These are phyloP conservation scores for Papiliotrema terrestris DNA, from an alignment of 1,284 basidiomycete genomes.

Conservation along the genomic window DNA sequence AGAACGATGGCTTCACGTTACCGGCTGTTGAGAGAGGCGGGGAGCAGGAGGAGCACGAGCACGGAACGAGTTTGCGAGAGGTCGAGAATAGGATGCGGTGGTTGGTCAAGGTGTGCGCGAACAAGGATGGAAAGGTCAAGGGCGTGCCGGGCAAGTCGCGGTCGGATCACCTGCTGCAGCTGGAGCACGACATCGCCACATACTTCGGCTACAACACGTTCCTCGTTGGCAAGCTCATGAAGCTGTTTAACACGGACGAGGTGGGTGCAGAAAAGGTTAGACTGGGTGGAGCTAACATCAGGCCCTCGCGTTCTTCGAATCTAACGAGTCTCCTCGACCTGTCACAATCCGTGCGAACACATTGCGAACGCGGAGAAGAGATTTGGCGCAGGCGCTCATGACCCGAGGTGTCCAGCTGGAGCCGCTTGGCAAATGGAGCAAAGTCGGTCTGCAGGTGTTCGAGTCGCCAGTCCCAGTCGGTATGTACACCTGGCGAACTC, in stretches of 20 bases:
- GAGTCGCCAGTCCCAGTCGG: slow-evolving; percentile 94
- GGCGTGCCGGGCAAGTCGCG: slow-evolving; percentile 64
- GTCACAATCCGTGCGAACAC: slow-evolving; percentile 99
- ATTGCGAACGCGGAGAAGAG: slow-evolving; percentile 84
- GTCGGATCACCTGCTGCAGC: slow-evolving; percentile 84
- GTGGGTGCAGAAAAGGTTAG: slow-evolving; percentile 50
- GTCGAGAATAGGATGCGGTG: slow-evolving; percentile 87
- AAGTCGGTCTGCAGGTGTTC: slow-evolving; percentile 96
- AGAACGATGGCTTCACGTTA: slow-evolving; percentile 68
- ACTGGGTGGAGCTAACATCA: slow-evolving; percentile 37
- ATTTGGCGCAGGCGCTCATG: slow-evolving; percentile 90
- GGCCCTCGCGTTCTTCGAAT: slow-evolving; percentile 98
- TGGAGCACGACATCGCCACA: slow-evolving; percentile 80
- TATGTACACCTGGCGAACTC: slow-evolving; percentile 21
- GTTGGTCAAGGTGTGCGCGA: slow-evolving; percentile 73
- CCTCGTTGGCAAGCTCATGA: slow-evolving; percentile 89
- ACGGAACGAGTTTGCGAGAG: slow-evolving; percentile 65
- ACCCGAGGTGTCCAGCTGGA: slow-evolving; percentile 96
- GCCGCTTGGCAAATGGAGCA: slow-evolving; percentile 98
- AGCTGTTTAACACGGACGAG: slow-evolving; percentile 89
- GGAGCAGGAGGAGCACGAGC: slow-evolving; percentile 72
- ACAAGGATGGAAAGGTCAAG: slow-evolving; percentile 61
- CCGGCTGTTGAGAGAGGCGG: slow-evolving; percentile 78
- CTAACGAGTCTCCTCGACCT: slow-evolving; percentile 92
- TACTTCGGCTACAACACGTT: slow-evolving; percentile 99